These are phyloP conservation scores for Comarum palustre DNA, from an alignment of 306 rosid species.

Conservation along the genomic window DNA sequence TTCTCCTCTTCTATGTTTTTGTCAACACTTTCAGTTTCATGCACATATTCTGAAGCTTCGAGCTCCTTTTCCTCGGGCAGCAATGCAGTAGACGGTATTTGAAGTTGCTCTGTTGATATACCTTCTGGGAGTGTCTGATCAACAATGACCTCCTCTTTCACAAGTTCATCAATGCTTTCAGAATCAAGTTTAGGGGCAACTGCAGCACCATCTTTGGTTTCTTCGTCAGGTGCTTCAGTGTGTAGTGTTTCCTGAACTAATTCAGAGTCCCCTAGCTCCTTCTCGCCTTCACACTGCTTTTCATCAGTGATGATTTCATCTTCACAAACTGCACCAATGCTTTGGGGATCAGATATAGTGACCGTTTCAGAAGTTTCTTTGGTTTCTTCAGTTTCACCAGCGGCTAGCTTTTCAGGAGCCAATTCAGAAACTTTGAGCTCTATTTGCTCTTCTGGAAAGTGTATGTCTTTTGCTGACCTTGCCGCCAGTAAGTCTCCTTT, in stretches of 20 bases:
- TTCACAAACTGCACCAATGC: constrained; percentile 4
- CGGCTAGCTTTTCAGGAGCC: constrained; percentile 14
- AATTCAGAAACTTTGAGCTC: constrained; percentile 14
- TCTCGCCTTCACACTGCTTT: neutral
- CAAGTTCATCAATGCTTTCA: neutral
- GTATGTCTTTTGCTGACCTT: constrained; percentile 18
- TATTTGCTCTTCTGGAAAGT: constrained; percentile 18
- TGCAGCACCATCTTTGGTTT: neutral
- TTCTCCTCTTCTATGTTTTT: constrained; percentile 12
- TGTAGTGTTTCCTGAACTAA: neutral
- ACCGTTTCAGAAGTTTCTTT: constrained; percentile 13
- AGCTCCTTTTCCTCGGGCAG: neutral
- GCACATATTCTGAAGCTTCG: neutral
- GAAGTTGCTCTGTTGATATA: neutral
- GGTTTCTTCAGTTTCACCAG: constrained; percentile 20
- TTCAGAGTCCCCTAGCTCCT: neutral
- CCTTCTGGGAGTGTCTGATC: constrained; percentile 11
- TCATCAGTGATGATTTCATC: constrained; percentile 17
- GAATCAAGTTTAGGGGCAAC: neutral
- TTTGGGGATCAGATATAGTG: neutral
- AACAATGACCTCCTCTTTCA: constrained; percentile 11
- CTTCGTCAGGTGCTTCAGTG: neutral
- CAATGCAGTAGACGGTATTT: constrained; percentile 2
- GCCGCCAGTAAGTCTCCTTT: neutral
- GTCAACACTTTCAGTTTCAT: neutral